Evolutionary conservation across 2,329 filamentous ascomycete genomes (phyloP).

Genomic region (Aspergillus hortae): DNA sequence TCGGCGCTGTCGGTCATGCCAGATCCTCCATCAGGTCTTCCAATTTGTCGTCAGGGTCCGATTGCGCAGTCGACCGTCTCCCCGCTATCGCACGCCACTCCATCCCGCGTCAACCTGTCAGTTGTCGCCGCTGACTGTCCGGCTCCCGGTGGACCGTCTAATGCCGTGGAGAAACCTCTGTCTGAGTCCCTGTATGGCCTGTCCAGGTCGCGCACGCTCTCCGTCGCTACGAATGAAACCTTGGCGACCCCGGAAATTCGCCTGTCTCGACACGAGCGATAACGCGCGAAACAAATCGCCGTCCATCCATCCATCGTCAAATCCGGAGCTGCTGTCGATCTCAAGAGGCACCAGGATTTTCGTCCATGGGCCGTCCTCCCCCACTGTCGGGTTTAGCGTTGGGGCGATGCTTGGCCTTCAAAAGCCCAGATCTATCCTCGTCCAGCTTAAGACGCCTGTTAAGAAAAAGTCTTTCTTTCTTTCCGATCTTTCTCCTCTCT

Average conservation of each 20-base stretch:
- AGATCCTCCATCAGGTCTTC: not conserved
- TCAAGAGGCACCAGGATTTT: conserved; percentile 21
- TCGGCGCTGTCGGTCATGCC: not conserved
- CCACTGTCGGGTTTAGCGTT: conserved; percentile 15
- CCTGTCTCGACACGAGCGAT: conserved; percentile 8
- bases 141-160: conserved; percentile 7
- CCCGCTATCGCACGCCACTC: conserved; percentile 22
- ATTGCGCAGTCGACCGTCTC: conserved; percentile 11
- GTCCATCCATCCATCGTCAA: conserved; percentile 15
- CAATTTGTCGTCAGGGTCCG: conserved; percentile 8
- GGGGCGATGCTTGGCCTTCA: conserved; percentile 14
- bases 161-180: conserved; percentile 4
- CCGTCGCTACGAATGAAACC: not conserved
- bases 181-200: not conserved
- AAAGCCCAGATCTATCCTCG: conserved; percentile 20
- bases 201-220: conserved; percentile 3
- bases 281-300: conserved; percentile 14
- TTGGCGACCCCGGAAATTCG: conserved; percentile 2
- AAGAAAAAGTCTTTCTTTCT: conserved; percentile 7
- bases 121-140: conserved; percentile 7
- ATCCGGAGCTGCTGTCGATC: conserved; percentile 22
- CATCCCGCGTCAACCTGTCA: conserved; percentile 19
- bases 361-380: conserved; percentile 17
- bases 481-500: conserved; percentile 10
- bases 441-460: not conserved